Conservation (phyloP, 2,329 filamentous ascomycete species). For the Pyrenochaeta sp. region DNA sequence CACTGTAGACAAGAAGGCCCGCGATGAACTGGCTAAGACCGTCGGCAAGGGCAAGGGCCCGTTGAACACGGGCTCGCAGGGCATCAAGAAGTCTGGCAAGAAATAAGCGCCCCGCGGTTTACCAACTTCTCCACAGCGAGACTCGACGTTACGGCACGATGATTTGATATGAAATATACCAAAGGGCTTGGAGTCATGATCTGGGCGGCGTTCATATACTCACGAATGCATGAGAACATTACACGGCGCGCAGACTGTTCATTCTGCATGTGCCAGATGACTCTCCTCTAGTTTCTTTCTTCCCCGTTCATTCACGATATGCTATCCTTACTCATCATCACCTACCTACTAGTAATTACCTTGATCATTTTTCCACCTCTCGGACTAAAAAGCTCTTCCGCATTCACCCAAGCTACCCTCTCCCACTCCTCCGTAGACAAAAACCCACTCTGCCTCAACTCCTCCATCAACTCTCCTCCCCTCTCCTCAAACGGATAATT, state of each 20-base stretch:
- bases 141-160: conserved; percentile 9
- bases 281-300: not conserved
- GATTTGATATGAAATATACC: conserved; percentile 38
- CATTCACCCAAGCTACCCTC: conserved; percentile 61
- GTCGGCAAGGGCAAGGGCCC: conserved; percentile 83
- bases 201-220: conserved; percentile 27
- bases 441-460: conserved; percentile 60
- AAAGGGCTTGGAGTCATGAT: conserved; percentile 31
- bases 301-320: not conserved
- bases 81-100: conserved; percentile 98
- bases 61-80: conserved; percentile 81
- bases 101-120: conserved; percentile 65
- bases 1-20: conserved; percentile 65
- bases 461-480: conserved; percentile 58
- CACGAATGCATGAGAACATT: conserved; percentile 25
- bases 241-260: not conserved
- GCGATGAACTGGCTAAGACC: conserved; percentile 74
- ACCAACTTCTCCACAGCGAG: not conserved
- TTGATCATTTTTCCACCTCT: not conserved
- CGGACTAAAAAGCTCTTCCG: conserved; percentile 48
- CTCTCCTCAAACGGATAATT: conserved; percentile 66
- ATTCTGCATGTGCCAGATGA: not conserved
- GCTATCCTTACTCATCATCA: not conserved
- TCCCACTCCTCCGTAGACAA: conserved; percentile 60
- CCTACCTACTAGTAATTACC: too few relatives aligned